Conservation (phyloP, 2,329 filamentous ascomycete genomes). For the Fusarium sp. region DNA sequence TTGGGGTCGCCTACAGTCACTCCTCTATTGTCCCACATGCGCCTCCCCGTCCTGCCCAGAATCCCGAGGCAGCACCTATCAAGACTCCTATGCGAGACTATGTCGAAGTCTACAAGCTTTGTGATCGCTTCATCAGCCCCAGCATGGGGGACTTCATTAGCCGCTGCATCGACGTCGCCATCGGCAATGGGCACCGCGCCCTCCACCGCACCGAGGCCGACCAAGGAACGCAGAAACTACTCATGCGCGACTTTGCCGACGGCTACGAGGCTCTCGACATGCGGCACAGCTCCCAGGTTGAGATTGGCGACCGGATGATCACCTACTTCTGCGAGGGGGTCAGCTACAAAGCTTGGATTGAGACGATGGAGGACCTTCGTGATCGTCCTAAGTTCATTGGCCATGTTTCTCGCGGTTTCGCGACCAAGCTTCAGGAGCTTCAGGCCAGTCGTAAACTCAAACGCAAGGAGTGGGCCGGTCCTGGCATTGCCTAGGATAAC, state of each 20-base stretch:
- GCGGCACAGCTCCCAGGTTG: constrained; percentile 35
- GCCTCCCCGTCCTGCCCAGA: constrained; percentile 32
- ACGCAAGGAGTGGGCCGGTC: constrained; percentile 43
- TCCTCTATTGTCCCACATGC: constrained; percentile 45
- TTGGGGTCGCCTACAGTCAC: constrained; percentile 47
- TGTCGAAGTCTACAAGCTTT: constrained; percentile 49
- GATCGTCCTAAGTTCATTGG: constrained; percentile 44
- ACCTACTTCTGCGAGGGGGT: constrained; percentile 47
- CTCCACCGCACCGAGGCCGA: constrained; percentile 42
- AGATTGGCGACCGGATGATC: constrained; percentile 39
- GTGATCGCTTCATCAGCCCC: constrained; percentile 46
- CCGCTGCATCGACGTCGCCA: constrained; percentile 43
- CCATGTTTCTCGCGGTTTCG: constrained; percentile 44
- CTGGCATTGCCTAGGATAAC: constrained; percentile 6
- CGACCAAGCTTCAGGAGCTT: constrained; percentile 40
- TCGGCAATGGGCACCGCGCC: constrained; percentile 46
- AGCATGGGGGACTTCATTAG: constrained; percentile 43
- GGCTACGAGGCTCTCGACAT: constrained; percentile 44
- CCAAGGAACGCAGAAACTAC: constrained; percentile 38
- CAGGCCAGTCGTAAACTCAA: constrained; percentile 37
- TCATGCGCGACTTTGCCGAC: constrained; percentile 48
- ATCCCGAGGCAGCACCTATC: constrained; percentile 39
- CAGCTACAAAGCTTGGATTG: constrained; percentile 41
- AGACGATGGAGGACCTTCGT: constrained; percentile 35
- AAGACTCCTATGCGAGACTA: constrained; percentile 44